Conservation (phyloP, 2,329 filamentous ascomycete genomes). For the Colletotrichum orchidophilum region DNA sequence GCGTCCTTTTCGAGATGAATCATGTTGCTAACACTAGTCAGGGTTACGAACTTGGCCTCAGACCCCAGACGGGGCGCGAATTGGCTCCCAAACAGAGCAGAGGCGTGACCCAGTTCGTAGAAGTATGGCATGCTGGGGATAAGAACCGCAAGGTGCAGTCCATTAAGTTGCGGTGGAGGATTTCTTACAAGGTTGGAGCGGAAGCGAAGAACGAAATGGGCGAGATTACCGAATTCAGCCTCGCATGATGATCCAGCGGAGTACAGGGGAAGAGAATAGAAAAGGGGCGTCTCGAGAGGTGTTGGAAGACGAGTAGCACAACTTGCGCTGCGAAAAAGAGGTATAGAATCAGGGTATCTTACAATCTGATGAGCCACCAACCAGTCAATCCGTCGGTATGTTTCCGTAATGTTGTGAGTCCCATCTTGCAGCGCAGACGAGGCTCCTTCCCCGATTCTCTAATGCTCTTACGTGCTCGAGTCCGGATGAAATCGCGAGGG, state of each 20-base stretch:
- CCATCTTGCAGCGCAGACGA: background rate
- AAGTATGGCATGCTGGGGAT: constrained; percentile 78
- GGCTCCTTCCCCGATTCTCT: background rate
- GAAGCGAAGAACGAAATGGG: constrained; percentile 82
- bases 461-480: background rate
- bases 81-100: constrained; percentile 76
- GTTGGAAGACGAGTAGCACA: background rate
- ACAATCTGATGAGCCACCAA: background rate
- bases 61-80: constrained; percentile 83
- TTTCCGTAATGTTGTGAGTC: background rate
- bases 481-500: background rate
- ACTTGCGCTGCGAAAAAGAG: background rate
- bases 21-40: constrained; percentile 47
- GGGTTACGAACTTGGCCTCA: constrained; percentile 83
- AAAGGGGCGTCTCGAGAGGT: constrained; percentile 1
- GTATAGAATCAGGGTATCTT: constrained; percentile 16
- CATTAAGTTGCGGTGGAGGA: constrained; percentile 92
- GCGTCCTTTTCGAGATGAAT: background rate
- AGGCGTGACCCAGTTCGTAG: constrained; percentile 84
- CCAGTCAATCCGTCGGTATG: background rate
- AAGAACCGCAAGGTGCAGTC: constrained; percentile 72
- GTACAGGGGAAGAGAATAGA: background rate
- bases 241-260: constrained; percentile 60
- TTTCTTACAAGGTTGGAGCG: constrained; percentile 77
- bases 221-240: constrained; percentile 80